Evolutionary conservation across 495 filamentous ascomycete genomes (phyloP), one percentile per base, ranked within the genome.

Genomic region (Daldinia caldariorum): DNA sequence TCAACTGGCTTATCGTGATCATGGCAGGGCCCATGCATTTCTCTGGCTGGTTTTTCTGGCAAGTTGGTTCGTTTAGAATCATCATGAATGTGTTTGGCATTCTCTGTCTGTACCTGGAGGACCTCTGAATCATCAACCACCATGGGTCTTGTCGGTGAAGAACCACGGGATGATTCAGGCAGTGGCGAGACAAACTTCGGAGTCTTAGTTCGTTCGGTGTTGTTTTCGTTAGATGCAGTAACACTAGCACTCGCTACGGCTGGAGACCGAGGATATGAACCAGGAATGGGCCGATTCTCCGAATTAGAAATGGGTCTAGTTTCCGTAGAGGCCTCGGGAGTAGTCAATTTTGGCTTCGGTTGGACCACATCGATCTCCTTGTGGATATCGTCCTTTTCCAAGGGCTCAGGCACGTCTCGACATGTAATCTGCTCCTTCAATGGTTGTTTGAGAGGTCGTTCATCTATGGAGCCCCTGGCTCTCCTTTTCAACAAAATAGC

Each of bases 231-330:
- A 12, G 10, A 29, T 18, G 1, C 35, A 39, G 3, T 57, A 47
- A 38, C 14, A 10, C 53, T 31, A 47, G 50, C 6, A 5, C 35
- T 47, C 12, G 39, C 63, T 6, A 55, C 37, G 8, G 55, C 50
- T 12, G 72, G 72, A 18, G 72, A 73, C 41, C 32, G 55, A 50
- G 72, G 70, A 37, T 51, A 67, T 47, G 64, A 66, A 26, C 67
- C 55, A 13, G 67, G 54, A 22, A 66, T 56, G 1, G 43, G 58
- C 6, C 32, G 50, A 2, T 12, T 47, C 43, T 61, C 57, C 16
- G 45, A 53, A n/a, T 58, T 50, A 22, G 50, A 62, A 6, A n/a
- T 1, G 37, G 55, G 43, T 20, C 29, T 60, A 14, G n/a, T 35
- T 57, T 51, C 51, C 22, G 6, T 4, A 39, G 47, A 29, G 12